Conservation (phyloP, 1,139 yeast species). For the Candida gigantensis region DNA sequence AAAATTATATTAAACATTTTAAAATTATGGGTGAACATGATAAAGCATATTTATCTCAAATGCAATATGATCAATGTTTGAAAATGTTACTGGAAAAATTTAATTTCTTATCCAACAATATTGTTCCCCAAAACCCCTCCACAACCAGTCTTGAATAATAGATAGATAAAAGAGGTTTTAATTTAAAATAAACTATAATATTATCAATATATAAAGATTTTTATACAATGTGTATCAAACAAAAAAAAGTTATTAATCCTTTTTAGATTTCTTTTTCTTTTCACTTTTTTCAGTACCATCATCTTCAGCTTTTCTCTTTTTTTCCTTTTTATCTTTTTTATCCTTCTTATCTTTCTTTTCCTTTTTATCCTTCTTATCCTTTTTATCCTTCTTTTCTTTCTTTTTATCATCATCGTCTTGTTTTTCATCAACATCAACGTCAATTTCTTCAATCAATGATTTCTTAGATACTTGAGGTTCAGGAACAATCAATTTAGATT, state of each 20-base stretch:
- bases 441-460: conserved; percentile 32
- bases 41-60: conserved; percentile 24
- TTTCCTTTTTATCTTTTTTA: conserved; percentile 37
- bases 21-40: conserved; percentile 24
- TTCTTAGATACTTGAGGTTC: conserved; percentile 53
- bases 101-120: conserved; percentile 15
- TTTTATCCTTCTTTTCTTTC: conserved; percentile 54
- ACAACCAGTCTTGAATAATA: too few species aligned
- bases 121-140: conserved; percentile 8
- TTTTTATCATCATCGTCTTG: conserved; percentile 43
- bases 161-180: too few species aligned
- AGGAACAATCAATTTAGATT: conserved; percentile 49
- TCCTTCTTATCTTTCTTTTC: conserved; percentile 58
- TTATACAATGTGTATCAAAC: neutral
- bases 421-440: conserved; percentile 18
- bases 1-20: conserved; percentile 19
- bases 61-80: conserved; percentile 21
- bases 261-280: conserved; percentile 48
- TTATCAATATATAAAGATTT: too few species aligned
- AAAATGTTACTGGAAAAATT: conserved; percentile 20
- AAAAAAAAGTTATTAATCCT: conserved; percentile 10
- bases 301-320: conserved; percentile 57
- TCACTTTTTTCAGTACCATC: conserved; percentile 50
- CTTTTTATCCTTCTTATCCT: conserved; percentile 69
- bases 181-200: too few species aligned